Percentiles rank a stretch among this genome's conserved stretches.
phyloP scores from a whole-genome alignment of 2,329 filamentous ascomycete genomes.

The Tolypocladium paradoxum region DNA sequence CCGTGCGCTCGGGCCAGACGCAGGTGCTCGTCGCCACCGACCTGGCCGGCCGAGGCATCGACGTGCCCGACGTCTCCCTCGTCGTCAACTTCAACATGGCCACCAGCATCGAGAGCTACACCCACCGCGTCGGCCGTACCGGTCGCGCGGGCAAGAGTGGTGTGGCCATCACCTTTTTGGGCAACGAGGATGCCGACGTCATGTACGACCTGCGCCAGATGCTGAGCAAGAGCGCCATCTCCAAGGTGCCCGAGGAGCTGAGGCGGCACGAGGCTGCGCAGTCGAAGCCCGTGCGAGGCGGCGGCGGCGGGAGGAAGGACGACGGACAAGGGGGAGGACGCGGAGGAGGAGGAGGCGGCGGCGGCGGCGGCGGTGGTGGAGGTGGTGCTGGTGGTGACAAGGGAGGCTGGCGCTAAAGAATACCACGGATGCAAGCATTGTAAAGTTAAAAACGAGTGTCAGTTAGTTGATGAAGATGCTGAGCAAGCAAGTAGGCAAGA shows the following conservation, averaged over 20 bases:
- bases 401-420: constrained; percentile 7
- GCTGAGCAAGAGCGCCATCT: constrained; percentile 80
- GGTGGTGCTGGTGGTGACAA: constrained; percentile 7
- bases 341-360: constrained; percentile 15
- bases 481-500: not conserved
- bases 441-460: not conserved
- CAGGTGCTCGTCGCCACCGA: constrained; percentile 94
- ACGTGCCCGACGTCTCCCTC: constrained; percentile 85
- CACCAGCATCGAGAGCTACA: constrained; percentile 83
- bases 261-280: constrained; percentile 85
- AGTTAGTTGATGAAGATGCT: not conserved
- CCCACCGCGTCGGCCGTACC: constrained; percentile 91
- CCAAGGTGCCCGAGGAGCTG: constrained; percentile 83
- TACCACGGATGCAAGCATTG: not conserved
- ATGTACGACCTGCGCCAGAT: constrained; percentile 96
- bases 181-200: constrained; percentile 78
- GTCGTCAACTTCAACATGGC: constrained; percentile 99
- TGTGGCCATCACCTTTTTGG: constrained; percentile 92
- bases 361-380: constrained; percentile 11
- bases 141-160: constrained; percentile 95
- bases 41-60: constrained; percentile 92
- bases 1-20: constrained; percentile 68
- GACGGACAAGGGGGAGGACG: constrained; percentile 7
- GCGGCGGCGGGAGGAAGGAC: constrained; percentile 18
- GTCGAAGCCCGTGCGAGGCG: constrained; percentile 51